These are phyloP conservation scores for Hortiboletus flavorubellus DNA, from an alignment of 768 basidiomycete genomes.

Conservation along the genomic window DNA sequence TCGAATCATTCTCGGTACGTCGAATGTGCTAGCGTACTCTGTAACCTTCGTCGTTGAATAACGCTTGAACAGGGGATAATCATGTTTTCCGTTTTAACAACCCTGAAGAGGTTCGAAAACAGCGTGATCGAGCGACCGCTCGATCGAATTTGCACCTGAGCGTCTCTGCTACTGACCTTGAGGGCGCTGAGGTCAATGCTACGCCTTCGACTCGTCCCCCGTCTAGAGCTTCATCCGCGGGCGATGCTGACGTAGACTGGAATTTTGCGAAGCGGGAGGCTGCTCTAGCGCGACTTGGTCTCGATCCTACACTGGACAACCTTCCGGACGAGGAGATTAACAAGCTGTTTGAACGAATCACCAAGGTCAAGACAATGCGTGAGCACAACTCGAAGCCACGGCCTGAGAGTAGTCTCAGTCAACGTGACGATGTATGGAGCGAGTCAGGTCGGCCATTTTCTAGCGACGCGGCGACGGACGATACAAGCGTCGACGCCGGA, in stretches of 20 bases:
- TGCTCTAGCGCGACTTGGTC: conserved; percentile 78
- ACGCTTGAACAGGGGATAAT: conserved; percentile 66
- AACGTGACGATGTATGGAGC: conserved; percentile 87
- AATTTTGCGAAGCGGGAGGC: conserved; percentile 96
- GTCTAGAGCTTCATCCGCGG: conserved; percentile 67
- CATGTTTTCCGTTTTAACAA: conserved; percentile 98
- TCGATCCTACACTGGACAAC: conserved; percentile 88
- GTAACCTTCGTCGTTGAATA: conserved; percentile 1
- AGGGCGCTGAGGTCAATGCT: conserved; percentile 38
- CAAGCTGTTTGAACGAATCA: conserved; percentile 91
- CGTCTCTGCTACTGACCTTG: conserved; percentile 64
- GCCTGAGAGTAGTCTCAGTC: conserved; percentile 86
- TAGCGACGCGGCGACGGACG: conserved; percentile 80
- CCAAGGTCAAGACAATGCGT: conserved; percentile 85
- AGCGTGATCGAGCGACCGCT: conserved; percentile 74
- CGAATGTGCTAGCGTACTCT: neutral
- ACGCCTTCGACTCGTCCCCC: conserved; percentile 67
- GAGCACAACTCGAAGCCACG: conserved; percentile 77
- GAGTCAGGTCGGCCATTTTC: conserved; percentile 77
- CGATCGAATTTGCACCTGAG: conserved; percentile 68
- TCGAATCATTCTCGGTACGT: conserved; percentile 89
- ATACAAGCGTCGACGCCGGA: conserved; percentile 76
- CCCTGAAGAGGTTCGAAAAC: conserved; percentile 91
- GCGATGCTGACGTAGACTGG: conserved; percentile 85
- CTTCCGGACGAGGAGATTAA: conserved; percentile 94